Evolutionary conservation across 1,284 basidiomycete genomes (phyloP).

Genomic region (Ustilago bromivora): DNA sequence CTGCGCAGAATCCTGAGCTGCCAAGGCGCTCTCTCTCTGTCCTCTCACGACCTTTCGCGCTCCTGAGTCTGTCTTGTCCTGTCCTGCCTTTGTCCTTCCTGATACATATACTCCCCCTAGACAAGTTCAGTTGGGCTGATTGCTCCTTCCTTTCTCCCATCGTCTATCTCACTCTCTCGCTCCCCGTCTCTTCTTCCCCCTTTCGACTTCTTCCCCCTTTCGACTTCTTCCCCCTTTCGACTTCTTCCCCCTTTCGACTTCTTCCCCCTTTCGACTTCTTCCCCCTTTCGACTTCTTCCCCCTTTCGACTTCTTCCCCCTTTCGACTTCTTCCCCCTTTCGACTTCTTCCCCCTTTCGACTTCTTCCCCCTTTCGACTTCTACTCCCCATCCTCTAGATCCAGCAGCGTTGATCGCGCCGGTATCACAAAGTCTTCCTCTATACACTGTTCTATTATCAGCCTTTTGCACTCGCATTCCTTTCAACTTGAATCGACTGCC

Average conservation of each 20-base stretch:
- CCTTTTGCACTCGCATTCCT: conserved; percentile 5
- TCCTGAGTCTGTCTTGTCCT: not conserved
- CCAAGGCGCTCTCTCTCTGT: conserved; percentile 1
- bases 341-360: not conserved
- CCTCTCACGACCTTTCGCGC: not conserved
- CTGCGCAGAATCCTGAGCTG: not conserved
- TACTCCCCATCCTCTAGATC: conserved; percentile 10
- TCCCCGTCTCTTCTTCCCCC: not conserved
- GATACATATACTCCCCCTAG: conserved; percentile 5
- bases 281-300: not conserved
- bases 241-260: not conserved
- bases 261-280: not conserved
- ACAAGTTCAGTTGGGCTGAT: not conserved
- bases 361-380: conserved; percentile 11
- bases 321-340: not conserved
- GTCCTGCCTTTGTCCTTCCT: not conserved
- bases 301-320: too few species aligned
- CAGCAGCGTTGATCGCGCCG: conserved; percentile 51
- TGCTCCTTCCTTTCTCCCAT: not conserved
- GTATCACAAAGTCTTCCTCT: conserved; percentile 10
- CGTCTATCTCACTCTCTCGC: not conserved
- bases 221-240: conserved; percentile 4
- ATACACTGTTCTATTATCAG: not conserved
- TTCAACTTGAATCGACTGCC: not conserved
- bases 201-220: conserved; percentile 1